Evolutionary conservation across 2,329 filamentous ascomycete genomes (phyloP).

Genomic region (Ophiostoma australiae): DNA sequence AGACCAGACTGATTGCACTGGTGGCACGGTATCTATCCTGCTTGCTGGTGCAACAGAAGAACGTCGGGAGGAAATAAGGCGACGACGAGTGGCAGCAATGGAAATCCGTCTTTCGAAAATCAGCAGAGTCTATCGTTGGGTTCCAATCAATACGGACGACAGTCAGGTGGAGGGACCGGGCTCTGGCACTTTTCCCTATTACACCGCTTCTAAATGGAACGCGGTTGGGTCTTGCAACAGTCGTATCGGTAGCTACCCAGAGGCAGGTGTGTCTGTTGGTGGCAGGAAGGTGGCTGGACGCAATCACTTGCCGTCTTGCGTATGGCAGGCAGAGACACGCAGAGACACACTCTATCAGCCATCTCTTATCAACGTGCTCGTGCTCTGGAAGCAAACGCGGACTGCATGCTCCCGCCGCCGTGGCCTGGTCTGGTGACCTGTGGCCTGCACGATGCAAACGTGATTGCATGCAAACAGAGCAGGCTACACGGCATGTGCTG

Average conservation of each 20-base stretch:
- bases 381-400: not conserved
- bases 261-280: not conserved
- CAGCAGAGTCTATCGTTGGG: too few relatives aligned
- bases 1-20: not conserved
- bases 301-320: not conserved
- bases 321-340: not conserved
- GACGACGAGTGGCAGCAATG: not conserved
- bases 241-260: slow-evolving; percentile 15
- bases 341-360: not conserved
- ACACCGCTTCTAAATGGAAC: not conserved
- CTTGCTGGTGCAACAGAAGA: not conserved
- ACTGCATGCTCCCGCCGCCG: slow-evolving; percentile 6
- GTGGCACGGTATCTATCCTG: not conserved
- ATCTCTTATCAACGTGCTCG: not conserved
- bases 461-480: slow-evolving; percentile 11
- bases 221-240: not conserved
- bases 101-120: not conserved
- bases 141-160: not conserved
- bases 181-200: not conserved
- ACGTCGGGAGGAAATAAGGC: not conserved
- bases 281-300: not conserved
- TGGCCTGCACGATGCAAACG: not conserved
- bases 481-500: not conserved
- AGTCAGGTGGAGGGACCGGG: not conserved
- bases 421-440: not conserved